Percentiles rank a stretch among this genome's conserved stretches.
Evolutionary conservation across 1,139 yeast genomes (phyloP).

Genomic region (Pichia sp.): DNA sequence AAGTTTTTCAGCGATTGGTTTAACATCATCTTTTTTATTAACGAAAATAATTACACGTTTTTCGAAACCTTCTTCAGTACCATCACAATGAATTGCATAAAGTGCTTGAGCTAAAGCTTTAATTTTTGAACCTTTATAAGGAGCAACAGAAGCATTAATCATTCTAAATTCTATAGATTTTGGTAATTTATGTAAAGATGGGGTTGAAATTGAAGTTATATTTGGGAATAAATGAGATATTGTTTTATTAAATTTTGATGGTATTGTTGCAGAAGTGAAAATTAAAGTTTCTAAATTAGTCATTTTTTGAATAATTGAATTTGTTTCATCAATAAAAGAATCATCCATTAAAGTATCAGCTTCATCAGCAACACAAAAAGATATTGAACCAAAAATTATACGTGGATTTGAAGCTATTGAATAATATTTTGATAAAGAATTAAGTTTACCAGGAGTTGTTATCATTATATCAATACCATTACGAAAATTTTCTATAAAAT

Average conservation of each 20-base stretch:
- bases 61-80: constrained; percentile 68
- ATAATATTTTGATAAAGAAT: constrained; percentile 27
- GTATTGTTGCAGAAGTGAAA: constrained; percentile 87
- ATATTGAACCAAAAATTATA: constrained; percentile 32
- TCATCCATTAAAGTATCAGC: constrained; percentile 90
- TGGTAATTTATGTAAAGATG: constrained; percentile 78
- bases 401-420: constrained; percentile 27
- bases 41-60: constrained; percentile 86
- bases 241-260: constrained; percentile 65
- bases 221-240: constrained; percentile 60
- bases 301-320: constrained; percentile 47
- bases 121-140: constrained; percentile 76
- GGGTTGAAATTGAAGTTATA: constrained; percentile 63
- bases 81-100: constrained; percentile 79
- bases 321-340: constrained; percentile 70
- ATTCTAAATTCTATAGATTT: constrained; percentile 63
- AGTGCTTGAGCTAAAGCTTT: constrained; percentile 84
- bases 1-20: constrained; percentile 49
- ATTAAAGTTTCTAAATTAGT: constrained; percentile 56
- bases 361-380: constrained; percentile 79
- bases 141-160: constrained; percentile 67
- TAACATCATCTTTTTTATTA: constrained; percentile 63
- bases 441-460: constrained; percentile 73
- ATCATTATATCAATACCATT: constrained; percentile 68
- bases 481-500: constrained; percentile 43